Evolutionary conservation across 2,329 filamentous ascomycete genomes (phyloP).

Genomic region (Xylaria sp.): DNA sequence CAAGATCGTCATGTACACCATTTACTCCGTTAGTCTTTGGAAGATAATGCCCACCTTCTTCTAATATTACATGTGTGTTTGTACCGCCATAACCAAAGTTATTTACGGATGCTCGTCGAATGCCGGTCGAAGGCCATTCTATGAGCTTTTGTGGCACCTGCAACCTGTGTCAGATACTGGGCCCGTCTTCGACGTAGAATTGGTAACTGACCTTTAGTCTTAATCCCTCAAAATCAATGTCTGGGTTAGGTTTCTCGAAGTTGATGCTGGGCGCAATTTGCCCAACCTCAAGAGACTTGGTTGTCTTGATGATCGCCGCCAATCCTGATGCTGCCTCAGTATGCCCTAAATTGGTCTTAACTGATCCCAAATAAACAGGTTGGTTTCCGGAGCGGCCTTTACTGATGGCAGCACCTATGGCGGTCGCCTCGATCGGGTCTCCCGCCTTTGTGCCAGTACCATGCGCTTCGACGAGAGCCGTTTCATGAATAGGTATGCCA

Average conservation of each 20-base stretch:
- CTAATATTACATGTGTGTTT: constrained; percentile 51
- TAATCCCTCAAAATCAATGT: constrained; percentile 24
- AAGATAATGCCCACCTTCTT: constrained; percentile 25
- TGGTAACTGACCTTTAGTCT: constrained; percentile 25
- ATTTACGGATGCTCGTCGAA: constrained; percentile 49
- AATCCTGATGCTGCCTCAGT: constrained; percentile 46
- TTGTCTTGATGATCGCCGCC: constrained; percentile 46
- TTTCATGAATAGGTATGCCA: constrained; percentile 43
- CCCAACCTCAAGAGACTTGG: constrained; percentile 42
- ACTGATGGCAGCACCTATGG: constrained; percentile 28
- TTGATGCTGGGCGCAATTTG: constrained; percentile 45
- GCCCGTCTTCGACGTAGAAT: background rate
- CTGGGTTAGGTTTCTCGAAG: constrained; percentile 39
- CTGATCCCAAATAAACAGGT: constrained; percentile 38
- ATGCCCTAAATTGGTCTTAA: constrained; percentile 51
- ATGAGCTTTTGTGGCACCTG: constrained; percentile 29
- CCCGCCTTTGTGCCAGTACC: constrained; percentile 44
- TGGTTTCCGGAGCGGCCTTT: background rate
- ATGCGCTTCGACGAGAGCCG: constrained; percentile 45
- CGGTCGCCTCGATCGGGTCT: constrained; percentile 44
- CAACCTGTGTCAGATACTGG: background rate
- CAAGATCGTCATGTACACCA: background rate
- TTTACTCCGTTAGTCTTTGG: constrained; percentile 4
- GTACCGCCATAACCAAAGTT: constrained; percentile 54
- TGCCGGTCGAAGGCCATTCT: constrained; percentile 28